Conservation (phyloP, 169 alveolate genomes). For the Cryptosporidium viatorum region DNA sequence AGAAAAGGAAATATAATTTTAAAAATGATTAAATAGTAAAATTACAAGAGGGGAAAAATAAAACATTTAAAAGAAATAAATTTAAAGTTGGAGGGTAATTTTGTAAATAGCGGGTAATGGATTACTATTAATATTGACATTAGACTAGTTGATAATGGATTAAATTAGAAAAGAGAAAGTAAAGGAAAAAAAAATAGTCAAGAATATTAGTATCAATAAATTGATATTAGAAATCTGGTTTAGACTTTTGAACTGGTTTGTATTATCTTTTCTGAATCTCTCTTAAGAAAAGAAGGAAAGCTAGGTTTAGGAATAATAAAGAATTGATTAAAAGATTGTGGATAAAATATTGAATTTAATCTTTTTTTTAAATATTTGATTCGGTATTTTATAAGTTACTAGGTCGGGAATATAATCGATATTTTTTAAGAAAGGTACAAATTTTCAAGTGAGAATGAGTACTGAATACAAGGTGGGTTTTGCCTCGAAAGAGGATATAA, state of each 20-base stretch:
- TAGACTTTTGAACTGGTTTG: not conserved
- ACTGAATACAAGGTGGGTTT: conserved; percentile 3
- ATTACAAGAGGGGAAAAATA: not conserved
- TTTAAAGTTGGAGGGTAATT: not conserved
- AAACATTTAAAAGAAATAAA: not conserved
- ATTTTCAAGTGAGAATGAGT: not conserved
- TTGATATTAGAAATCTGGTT: not conserved
- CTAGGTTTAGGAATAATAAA: not conserved
- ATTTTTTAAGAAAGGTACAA: not conserved
- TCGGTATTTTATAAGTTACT: not conserved
- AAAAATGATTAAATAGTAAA: not conserved
- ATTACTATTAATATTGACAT: not conserved
- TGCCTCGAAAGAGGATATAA: not conserved
- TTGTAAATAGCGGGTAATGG: not conserved
- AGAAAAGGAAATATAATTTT: not conserved
- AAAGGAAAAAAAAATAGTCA: not conserved
- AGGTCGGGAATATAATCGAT: not conserved
- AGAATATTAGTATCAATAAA: not conserved
- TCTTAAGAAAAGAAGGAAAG: not conserved
- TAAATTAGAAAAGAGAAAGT: too few relatives aligned
- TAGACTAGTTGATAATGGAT: not conserved
- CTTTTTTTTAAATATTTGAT: not conserved
- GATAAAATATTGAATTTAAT: not conserved
- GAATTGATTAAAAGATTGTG: not conserved
- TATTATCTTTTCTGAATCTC: not conserved